A percentile compares a stretch with the other conserved stretches of the same genome.
phyloP scores from a whole-genome alignment of 176 grass and related monocot genomes.

The Tillandsia leiboldiana region DNA sequence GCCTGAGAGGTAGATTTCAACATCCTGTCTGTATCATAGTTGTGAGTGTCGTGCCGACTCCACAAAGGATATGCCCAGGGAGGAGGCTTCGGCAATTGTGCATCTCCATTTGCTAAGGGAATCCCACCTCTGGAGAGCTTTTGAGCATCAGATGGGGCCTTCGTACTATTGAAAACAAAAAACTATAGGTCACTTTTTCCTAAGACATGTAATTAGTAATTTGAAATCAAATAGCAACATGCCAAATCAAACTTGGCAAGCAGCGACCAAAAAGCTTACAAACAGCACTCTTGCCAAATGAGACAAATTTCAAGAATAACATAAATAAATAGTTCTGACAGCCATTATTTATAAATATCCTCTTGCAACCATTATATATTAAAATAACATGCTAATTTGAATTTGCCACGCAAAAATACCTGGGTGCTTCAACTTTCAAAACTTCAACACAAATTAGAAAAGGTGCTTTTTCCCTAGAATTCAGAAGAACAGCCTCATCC shows the following conservation, averaged over 20 bases:
- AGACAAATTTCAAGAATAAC: not conserved
- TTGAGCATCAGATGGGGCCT: conserved; percentile 61
- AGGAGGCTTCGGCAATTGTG: conserved; percentile 86
- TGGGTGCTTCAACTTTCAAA: conserved; percentile 80
- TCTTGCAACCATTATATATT: not conserved
- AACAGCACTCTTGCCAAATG: not conserved
- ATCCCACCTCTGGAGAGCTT: conserved; percentile 85
- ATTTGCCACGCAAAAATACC: conserved; percentile 31
- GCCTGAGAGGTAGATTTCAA: conserved; percentile 77
- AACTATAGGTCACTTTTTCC: conserved; percentile 4
- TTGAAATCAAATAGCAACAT: not conserved
- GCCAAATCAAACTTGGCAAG: not conserved
- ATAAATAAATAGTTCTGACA: not conserved
- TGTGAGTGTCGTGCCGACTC: conserved; percentile 54
- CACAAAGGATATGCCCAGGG: conserved; percentile 98
- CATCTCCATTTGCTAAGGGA: conserved; percentile 93
- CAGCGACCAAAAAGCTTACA: not conserved
- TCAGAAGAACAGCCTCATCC: conserved; percentile 89
- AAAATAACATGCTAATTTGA: not conserved
- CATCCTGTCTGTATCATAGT: conserved; percentile 84
- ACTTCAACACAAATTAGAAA: conserved; percentile 99
- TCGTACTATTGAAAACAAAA: conserved; percentile 42
- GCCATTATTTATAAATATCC: not conserved
- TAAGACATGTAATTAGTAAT: conserved; percentile 7
- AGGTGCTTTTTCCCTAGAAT: conserved; percentile 97